These are phyloP conservation scores for Diplotaxis tenuifolia DNA, from an alignment of 345 rosid species.

Conservation along the genomic window DNA sequence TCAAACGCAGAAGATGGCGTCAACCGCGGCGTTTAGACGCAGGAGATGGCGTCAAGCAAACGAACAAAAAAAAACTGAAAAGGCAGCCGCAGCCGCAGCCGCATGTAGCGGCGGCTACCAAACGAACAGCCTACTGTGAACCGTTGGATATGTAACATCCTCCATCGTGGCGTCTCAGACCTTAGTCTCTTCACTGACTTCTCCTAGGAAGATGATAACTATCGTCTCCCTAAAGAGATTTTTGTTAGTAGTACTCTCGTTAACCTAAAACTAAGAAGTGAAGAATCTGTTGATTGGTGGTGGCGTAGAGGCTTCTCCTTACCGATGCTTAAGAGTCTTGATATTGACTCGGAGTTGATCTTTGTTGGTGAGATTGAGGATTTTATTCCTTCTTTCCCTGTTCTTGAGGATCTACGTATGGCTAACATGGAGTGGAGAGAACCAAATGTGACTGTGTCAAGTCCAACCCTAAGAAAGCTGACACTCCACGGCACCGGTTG, in stretches of 20 bases:
- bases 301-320: not conserved
- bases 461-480: not conserved
- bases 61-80: no score
- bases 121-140: no score
- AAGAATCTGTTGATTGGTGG: not conserved
- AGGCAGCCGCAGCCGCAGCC: no score
- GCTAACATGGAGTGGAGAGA: not conserved
- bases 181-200: not conserved
- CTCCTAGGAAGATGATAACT: not conserved
- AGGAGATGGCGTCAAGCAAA: no score
- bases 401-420: not conserved
- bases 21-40: no score
- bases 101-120: no score
- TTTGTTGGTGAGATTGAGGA: not conserved
- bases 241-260: not conserved
- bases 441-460: not conserved
- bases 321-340: not conserved
- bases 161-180: not conserved
- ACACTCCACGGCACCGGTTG: not conserved
- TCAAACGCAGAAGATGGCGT: no score
- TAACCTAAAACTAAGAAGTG: not conserved
- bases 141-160: conserved; percentile 12
- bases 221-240: not conserved
- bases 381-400: not conserved
- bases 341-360: not conserved